Conservation (phyloP, 139 green algal species). For the Chlorella sp. region DNA sequence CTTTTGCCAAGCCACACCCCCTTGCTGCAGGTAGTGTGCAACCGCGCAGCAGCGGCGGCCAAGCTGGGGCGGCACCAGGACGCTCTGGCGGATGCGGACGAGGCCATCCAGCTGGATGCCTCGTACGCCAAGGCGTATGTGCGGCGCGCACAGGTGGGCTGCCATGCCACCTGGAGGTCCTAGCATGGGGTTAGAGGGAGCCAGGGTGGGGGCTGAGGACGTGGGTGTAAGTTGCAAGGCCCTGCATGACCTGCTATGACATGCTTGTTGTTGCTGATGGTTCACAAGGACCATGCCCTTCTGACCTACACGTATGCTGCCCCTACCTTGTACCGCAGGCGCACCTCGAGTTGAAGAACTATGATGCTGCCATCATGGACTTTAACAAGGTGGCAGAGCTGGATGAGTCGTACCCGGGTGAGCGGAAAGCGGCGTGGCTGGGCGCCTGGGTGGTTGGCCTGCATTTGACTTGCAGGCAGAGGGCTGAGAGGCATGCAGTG, state of each 20-base stretch:
- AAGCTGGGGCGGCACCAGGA: conserved; percentile 44
- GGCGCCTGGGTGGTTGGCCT: background rate
- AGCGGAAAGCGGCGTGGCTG: background rate
- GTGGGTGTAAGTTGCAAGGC: too few relatives aligned
- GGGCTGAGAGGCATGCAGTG: too few relatives aligned
- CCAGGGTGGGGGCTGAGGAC: too few relatives aligned
- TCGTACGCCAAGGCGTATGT: conserved; percentile 48
- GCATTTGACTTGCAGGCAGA: too few relatives aligned
- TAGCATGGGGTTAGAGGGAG: too few relatives aligned
- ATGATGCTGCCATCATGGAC: conserved; percentile 50
- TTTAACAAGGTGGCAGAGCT: conserved; percentile 43
- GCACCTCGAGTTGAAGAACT: conserved; percentile 41
- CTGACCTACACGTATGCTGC: too few relatives aligned
- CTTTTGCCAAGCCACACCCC: background rate
- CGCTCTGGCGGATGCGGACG: conserved; percentile 46
- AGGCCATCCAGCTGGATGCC: conserved; percentile 40
- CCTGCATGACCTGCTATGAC: too few relatives aligned
- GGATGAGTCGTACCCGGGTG: conserved; percentile 18
- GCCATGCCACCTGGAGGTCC: background rate
- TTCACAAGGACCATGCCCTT: too few relatives aligned
- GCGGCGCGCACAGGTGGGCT: conserved; percentile 26
- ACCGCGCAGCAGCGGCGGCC: conserved; percentile 28
- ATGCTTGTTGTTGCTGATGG: too few relatives aligned
- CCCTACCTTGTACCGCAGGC: too few relatives aligned
- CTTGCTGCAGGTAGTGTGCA: conserved; percentile 27